phyloP scores from a whole-genome alignment of 2,329 filamentous ascomycete genomes.

The Exophiala xenobiotica region DNA sequence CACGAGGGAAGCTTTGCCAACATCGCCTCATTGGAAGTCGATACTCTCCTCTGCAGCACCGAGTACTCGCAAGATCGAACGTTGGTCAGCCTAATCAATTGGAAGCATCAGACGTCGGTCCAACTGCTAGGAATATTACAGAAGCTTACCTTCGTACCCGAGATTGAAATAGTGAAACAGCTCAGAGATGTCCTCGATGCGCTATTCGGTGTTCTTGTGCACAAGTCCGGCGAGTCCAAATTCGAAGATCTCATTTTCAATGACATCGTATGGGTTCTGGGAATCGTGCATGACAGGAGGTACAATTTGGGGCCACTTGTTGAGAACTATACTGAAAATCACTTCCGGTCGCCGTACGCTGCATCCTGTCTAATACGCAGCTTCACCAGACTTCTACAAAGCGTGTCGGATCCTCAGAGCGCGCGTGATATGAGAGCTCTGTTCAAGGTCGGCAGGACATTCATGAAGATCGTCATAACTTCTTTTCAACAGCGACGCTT shows the following conservation, averaged over 20 bases:
- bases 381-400: constrained; percentile 78
- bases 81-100: constrained; percentile 78
- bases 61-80: constrained; percentile 89
- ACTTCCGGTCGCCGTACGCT: constrained; percentile 91
- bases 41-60: constrained; percentile 91
- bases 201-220: constrained; percentile 85
- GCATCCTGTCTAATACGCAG: constrained; percentile 85
- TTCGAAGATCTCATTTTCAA: constrained; percentile 92
- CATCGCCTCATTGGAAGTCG: constrained; percentile 73
- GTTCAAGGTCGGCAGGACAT: constrained; percentile 90
- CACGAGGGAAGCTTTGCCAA: constrained; percentile 71
- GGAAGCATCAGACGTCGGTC: constrained; percentile 72
- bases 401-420: constrained; percentile 77
- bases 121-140: constrained; percentile 73
- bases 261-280: constrained; percentile 81
- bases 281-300: constrained; percentile 89
- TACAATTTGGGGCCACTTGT: constrained; percentile 91
- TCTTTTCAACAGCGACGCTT: constrained; percentile 84
- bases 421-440: constrained; percentile 83
- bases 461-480: constrained; percentile 90
- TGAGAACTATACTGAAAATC: constrained; percentile 82
- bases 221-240: constrained; percentile 86
- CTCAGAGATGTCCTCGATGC: constrained; percentile 85
- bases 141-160: constrained; percentile 86
- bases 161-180: constrained; percentile 96